phyloP scores from a whole-genome alignment of 1,139 yeast species.

The Suhomyces taliae region DNA sequence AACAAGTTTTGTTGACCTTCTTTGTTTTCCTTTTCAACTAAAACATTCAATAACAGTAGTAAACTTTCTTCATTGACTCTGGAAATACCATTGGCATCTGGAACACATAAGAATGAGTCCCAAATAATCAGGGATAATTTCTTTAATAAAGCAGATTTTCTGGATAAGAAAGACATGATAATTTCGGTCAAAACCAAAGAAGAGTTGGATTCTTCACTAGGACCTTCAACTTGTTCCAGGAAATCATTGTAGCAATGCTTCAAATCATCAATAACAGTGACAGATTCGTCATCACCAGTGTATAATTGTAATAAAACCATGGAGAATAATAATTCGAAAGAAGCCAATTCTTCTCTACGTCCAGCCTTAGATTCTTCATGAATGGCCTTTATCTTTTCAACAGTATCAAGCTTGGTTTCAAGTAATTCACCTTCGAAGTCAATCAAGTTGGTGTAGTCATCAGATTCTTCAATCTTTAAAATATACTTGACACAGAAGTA shows the following conservation, averaged over 20 bases:
- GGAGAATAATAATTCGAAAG: slow-evolving; percentile 74
- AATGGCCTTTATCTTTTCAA: slow-evolving; percentile 50
- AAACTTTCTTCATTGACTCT: slow-evolving; percentile 23
- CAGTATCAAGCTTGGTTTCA: slow-evolving; percentile 50
- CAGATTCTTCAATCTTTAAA: slow-evolving; percentile 23
- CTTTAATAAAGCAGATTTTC: slow-evolving; percentile 69
- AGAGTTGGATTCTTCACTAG: slow-evolving; percentile 33
- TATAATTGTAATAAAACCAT: slow-evolving; percentile 78
- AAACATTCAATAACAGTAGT: slow-evolving; percentile 34
- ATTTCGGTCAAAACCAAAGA: slow-evolving; percentile 76
- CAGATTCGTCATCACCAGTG: slow-evolving; percentile 78
- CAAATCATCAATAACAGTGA: slow-evolving; percentile 71
- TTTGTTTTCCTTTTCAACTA: slow-evolving; percentile 73
- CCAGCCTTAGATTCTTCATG: slow-evolving; percentile 21
- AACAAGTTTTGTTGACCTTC: slow-evolving; percentile 80
- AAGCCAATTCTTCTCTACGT: slow-evolving; percentile 27
- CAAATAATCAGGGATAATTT: slow-evolving; percentile 74
- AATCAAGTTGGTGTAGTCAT: slow-evolving; percentile 32
- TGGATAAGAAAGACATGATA: slow-evolving; percentile 69
- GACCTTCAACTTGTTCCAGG: slow-evolving; percentile 17
- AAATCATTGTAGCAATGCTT: slow-evolving; percentile 50
- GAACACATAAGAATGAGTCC: slow-evolving; percentile 53
- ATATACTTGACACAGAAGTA: slow-evolving; percentile 37
- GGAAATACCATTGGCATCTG: slow-evolving; percentile 26
- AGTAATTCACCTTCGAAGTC: slow-evolving; percentile 57